Percentiles rank a stretch among this genome's conserved stretches.
Conservation (phyloP, 495 filamentous ascomycete genomes). For the Cercophora samala region DNA sequence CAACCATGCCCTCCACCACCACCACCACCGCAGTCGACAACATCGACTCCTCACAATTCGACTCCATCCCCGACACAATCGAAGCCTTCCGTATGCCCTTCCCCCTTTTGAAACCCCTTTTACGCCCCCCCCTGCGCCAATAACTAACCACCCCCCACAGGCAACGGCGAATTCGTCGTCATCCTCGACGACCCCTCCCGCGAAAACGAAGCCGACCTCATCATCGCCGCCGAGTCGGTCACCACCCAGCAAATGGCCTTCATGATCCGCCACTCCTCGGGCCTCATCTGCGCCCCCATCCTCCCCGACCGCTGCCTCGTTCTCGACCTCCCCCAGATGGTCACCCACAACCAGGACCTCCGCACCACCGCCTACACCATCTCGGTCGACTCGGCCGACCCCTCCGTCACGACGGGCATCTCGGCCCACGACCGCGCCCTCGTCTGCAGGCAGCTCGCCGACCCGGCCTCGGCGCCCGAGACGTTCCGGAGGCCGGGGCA, state of each 20-base stretch:
- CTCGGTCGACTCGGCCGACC: conserved; percentile 70
- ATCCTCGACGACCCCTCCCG: conserved; percentile 86
- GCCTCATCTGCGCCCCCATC: conserved; percentile 85
- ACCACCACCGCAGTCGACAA: conserved; percentile 10
- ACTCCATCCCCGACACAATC: conserved; percentile 81
- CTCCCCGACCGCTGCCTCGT: conserved; percentile 58
- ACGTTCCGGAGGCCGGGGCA: conserved; percentile 84
- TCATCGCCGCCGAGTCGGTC: conserved; percentile 83
- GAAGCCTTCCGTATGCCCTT: conserved; percentile 76
- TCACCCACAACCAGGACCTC: conserved; percentile 73
- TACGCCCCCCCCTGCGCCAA: conserved; percentile 2
- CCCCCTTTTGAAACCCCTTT: conserved; percentile 16
- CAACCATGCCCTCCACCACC: conserved; percentile 40
- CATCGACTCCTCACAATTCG: conserved; percentile 57
- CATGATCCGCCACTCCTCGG: conserved; percentile 85
- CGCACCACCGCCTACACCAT: conserved; percentile 91
- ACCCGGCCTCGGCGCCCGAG: conserved; percentile 51
- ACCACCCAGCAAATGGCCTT: conserved; percentile 92
- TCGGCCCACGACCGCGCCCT: conserved; percentile 81
- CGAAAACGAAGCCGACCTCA: conserved; percentile 97
- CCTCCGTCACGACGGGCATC: conserved; percentile 82
- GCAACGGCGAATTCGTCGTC: conserved; percentile 88
- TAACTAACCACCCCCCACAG: conserved; percentile 39
- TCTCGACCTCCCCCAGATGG: conserved; percentile 87
- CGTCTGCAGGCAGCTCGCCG: conserved; percentile 76